Conservation (phyloP, 2,329 filamentous ascomycete species). For the Furcasterigmium sp. region DNA sequence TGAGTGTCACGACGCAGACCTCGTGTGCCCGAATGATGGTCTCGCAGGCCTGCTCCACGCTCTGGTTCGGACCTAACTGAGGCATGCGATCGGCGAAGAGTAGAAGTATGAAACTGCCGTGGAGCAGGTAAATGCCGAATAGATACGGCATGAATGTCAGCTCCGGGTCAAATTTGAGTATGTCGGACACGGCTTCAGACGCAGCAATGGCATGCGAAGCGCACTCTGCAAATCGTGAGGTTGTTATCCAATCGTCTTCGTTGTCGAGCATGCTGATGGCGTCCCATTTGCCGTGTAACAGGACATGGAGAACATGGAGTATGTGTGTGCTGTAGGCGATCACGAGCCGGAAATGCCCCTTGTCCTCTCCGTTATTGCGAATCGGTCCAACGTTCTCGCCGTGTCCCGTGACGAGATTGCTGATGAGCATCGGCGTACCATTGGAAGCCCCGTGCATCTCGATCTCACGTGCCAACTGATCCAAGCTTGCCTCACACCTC, state of each 20-base stretch:
- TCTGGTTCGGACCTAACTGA: slow-evolving; percentile 36
- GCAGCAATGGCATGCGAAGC: slow-evolving; percentile 41
- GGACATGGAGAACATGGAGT: slow-evolving; percentile 40
- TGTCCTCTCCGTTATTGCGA: slow-evolving; percentile 15
- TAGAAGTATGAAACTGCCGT: slow-evolving; percentile 44
- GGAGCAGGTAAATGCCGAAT: slow-evolving; percentile 46
- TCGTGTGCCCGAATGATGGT: slow-evolving; percentile 45
- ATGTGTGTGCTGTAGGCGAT: slow-evolving; percentile 42
- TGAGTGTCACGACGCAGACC: slow-evolving; percentile 43
- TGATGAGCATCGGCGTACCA: slow-evolving; percentile 10
- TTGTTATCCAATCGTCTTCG: slow-evolving; percentile 42
- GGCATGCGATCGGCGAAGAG: slow-evolving; percentile 44
- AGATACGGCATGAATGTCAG: slow-evolving; percentile 47
- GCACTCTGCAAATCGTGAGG: slow-evolving; percentile 36
- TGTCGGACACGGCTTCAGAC: slow-evolving; percentile 37
- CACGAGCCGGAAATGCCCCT: slow-evolving; percentile 30
- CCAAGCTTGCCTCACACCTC: slow-evolving; percentile 32
- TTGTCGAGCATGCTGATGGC: slow-evolving; percentile 43
- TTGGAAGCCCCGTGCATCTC: slow-evolving; percentile 5
- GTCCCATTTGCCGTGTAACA: slow-evolving; percentile 44
- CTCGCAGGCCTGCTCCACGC: slow-evolving; percentile 42
- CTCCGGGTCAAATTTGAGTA: slow-evolving; percentile 42
- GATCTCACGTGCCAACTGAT: slow-evolving; percentile 19
- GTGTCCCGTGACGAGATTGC: slow-evolving; percentile 14
- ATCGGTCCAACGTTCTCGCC: slow-evolving; percentile 1